Evolutionary conservation across 805 yeast genomes (phyloP), one percentile per base, ranked within the genome.

Genomic region (Candida yuanshanica): DNA sequence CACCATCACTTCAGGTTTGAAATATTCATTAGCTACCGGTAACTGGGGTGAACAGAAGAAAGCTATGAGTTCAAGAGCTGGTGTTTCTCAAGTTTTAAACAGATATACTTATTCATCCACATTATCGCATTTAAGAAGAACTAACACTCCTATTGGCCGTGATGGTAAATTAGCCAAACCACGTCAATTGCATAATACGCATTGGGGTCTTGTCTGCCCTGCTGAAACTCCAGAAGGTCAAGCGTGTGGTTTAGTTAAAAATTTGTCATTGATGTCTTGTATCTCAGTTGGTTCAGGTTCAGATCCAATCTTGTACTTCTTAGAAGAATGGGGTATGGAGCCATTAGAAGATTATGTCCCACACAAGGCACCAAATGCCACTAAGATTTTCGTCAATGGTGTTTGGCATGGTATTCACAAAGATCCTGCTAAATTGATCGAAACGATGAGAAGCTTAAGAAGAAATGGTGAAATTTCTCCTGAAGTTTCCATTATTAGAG

Each of bases 11-110:
- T 91, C 95, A 47, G 99, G 99, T 62, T 77, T 93, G 66, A 86
- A 95, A 62, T 93, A 93, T 67, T 93, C 99, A 31, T 74, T 93
- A 59, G 99, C 99, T 41, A 93, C 99, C 13, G 99, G 99, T 74
- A 93, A 93, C 70, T 93, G 99, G 99, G 99, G 99, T 71, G 99
- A 93, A 67, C 99, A 93, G 65, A 91, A 90, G 81, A 93, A 93
- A 65, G 97, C 98, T 12, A 93, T 93, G 99, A 81, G 93, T 47
- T 82, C 97, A 16, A 83, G 96, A 65, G 99, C 99, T 6, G 99
- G 99, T 77, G 99, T 95, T 36, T 91, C 98, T 21, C 99, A 93
- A 72, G 99, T 93, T 51, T 76, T 93, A 66, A 93, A 93, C 65
- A 80, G 99, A 70, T 93, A 93, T 68, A 93, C 99, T 6, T 93